A percentile compares a stretch with the other conserved stretches of the same genome.
Conservation (phyloP, 2,329 filamentous ascomycete genomes). For the Colletotrichum salicis region DNA sequence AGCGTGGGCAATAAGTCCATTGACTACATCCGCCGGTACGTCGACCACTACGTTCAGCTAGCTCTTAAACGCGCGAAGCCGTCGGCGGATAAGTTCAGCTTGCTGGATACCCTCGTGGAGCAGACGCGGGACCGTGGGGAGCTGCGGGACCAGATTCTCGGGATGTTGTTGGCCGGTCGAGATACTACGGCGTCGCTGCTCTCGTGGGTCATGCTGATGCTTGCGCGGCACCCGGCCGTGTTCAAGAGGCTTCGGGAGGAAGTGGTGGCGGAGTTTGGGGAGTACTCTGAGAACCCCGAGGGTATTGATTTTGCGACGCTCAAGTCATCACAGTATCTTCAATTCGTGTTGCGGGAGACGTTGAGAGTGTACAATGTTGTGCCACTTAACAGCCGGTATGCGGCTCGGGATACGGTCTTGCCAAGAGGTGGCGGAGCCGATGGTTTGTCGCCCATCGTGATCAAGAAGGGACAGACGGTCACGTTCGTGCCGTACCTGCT, state of each 20-base stretch:
- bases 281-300: constrained; percentile 33
- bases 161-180: constrained; percentile 56
- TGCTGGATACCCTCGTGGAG: constrained; percentile 62
- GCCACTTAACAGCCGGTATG: constrained; percentile 56
- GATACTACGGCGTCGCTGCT: constrained; percentile 59
- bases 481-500: constrained; percentile 56
- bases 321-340: constrained; percentile 64
- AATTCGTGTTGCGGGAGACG: constrained; percentile 50
- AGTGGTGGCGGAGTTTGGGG: constrained; percentile 40
- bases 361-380: constrained; percentile 63
- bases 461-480: constrained; percentile 58
- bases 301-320: constrained; percentile 54
- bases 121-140: constrained; percentile 53
- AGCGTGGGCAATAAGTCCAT: constrained; percentile 42
- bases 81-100: constrained; percentile 49
- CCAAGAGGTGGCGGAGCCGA: constrained; percentile 63
- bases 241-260: constrained; percentile 59
- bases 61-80: constrained; percentile 40
- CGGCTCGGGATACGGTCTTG: constrained; percentile 56
- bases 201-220: constrained; percentile 54
- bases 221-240: constrained; percentile 52
- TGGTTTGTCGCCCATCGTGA: constrained; percentile 58
- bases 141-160: constrained; percentile 54
- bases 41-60: constrained; percentile 56
- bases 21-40: constrained; percentile 43